Evolutionary conservation across 2,329 filamentous ascomycete species (phyloP).

Genomic region (Penicillium janthinellum): DNA sequence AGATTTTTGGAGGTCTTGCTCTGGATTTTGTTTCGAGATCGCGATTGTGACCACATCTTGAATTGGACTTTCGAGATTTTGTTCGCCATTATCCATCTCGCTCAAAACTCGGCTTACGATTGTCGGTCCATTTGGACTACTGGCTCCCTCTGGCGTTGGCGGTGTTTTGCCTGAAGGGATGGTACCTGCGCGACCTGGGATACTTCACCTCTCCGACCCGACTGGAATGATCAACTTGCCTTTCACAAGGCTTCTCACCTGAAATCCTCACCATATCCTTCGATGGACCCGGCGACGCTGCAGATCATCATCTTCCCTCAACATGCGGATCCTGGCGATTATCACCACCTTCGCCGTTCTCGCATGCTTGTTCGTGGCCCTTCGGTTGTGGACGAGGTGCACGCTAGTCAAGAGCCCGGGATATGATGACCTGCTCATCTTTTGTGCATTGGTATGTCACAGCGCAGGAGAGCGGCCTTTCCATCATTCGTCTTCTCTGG

Average conservation of each 20-base stretch:
- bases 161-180: not conserved
- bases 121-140: not conserved
- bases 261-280: not conserved
- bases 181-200: not conserved
- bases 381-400: slow-evolving; percentile 30
- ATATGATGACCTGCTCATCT: slow-evolving; percentile 33
- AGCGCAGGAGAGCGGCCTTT: not conserved
- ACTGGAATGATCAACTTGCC: not conserved
- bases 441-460: slow-evolving; percentile 23
- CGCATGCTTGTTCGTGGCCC: slow-evolving; percentile 22
- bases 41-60: too few relatives aligned
- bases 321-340: slow-evolving; percentile 28
- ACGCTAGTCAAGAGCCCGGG: slow-evolving; percentile 27
- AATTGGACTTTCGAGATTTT: too few relatives aligned
- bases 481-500: not conserved
- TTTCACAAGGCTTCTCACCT: not conserved
- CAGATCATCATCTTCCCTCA: not conserved
- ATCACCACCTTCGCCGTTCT: slow-evolving; percentile 24
- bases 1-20: not conserved
- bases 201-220: not conserved
- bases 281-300: not conserved
- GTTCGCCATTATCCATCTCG: not conserved
- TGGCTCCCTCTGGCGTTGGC: not conserved
- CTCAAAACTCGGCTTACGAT: not conserved
- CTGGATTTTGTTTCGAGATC: not conserved